Conservation (phyloP, 768 basidiomycete species). For the Daedaleopsis sinensis region DNA sequence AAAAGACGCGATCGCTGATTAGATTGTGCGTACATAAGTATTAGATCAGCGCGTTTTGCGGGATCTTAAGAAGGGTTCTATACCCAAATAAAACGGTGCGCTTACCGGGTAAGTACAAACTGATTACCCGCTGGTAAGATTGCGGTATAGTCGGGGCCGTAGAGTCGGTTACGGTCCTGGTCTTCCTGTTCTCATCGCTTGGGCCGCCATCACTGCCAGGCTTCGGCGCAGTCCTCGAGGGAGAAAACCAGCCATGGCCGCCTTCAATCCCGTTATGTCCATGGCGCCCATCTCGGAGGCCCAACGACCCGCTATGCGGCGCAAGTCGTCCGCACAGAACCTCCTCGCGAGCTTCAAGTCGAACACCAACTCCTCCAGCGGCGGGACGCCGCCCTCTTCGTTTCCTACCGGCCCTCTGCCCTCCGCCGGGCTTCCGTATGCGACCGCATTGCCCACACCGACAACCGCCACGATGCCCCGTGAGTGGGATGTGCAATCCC, state of each 20-base stretch:
- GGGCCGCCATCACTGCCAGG: slow-evolving; percentile 13
- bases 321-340: slow-evolving; percentile 87
- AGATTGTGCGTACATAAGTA: slow-evolving; percentile 12
- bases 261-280: slow-evolving; percentile 30
- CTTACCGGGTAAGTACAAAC: not conserved
- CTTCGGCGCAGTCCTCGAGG: slow-evolving; percentile 9
- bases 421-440: slow-evolving; percentile 9
- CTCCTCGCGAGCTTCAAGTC: slow-evolving; percentile 75
- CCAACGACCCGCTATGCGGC: slow-evolving; percentile 63
- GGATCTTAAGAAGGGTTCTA: slow-evolving; percentile 12
- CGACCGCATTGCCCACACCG: slow-evolving; percentile 28
- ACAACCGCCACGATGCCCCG: slow-evolving; percentile 40
- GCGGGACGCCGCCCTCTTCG: slow-evolving; percentile 20
- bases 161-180: not conserved
- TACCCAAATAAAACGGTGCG: not conserved
- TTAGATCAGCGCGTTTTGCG: slow-evolving; percentile 1
- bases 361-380: slow-evolving; percentile 1
- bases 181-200: slow-evolving; percentile 4
- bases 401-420: slow-evolving; percentile 25
- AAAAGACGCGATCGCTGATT: slow-evolving; percentile 23
- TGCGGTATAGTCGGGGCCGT: not conserved
- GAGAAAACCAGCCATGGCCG: slow-evolving; percentile 21
- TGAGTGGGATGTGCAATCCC: slow-evolving; percentile 77
- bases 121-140: not conserved
- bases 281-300: slow-evolving; percentile 29